Percentiles rank a stretch among this genome's conserved stretches.
These are phyloP conservation scores for Carallia brachiata DNA, from an alignment of 345 rosid species.

Conservation along the genomic window DNA sequence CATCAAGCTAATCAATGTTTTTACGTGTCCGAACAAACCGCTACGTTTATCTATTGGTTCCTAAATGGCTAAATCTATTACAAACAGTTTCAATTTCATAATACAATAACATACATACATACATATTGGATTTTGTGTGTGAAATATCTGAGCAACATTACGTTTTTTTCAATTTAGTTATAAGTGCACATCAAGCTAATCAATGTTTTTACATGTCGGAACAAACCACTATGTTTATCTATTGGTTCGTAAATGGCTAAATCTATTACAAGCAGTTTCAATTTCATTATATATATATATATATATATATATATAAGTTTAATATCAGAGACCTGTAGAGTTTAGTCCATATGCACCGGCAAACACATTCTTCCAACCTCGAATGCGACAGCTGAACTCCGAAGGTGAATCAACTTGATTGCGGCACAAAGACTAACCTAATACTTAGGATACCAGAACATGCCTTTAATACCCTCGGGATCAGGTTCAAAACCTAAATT, in stretches of 20 bases:
- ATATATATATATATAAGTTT: no score
- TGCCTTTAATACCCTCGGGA: conserved; percentile 97
- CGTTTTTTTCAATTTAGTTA: no score
- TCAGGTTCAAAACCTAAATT: conserved; percentile 92
- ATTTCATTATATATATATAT: background rate
- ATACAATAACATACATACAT: background rate
- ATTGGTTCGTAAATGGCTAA: no score
- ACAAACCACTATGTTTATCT: background rate
- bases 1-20: background rate
- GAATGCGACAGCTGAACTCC: conserved; percentile 11
- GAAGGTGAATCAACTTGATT: conserved; percentile 8
- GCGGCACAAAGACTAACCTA: conserved; percentile 11
- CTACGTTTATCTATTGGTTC: background rate
- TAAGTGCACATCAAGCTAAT: background rate
- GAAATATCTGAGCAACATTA: no score
- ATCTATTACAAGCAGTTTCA: background rate
- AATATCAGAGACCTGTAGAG: no score
- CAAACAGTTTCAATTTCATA: background rate
- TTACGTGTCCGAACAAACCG: background rate
- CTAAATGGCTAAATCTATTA: no score
- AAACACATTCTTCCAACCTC: background rate
- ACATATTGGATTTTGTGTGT: no score
- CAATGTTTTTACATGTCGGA: background rate
- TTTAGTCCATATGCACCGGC: background rate
- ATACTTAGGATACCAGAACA: conserved; percentile 94